Conservation (phyloP, 768 basidiomycete genomes). For the Lactifluus subvellereus region DNA sequence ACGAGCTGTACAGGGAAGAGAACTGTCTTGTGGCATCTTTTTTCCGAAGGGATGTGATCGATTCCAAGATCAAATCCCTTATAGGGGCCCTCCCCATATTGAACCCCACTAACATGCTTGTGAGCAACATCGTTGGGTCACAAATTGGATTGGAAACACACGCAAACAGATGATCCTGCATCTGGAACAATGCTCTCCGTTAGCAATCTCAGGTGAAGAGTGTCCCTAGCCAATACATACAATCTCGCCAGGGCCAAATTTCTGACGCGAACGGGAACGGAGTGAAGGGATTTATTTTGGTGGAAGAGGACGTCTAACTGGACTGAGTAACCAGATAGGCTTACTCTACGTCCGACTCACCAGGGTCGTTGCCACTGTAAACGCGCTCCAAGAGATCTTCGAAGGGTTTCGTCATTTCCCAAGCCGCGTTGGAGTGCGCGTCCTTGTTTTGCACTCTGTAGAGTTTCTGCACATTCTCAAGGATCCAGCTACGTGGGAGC, state of each 20-base stretch:
- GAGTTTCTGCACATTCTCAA: constrained; percentile 7
- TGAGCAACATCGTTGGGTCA: neutral
- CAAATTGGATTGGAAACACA: neutral
- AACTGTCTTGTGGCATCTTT: constrained; percentile 4
- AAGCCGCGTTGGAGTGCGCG: neutral
- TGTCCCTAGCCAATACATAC: neutral
- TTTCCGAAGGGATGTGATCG: constrained; percentile 9
- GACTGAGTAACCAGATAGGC: neutral
- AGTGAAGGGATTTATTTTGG: constrained; percentile 4
- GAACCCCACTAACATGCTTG: constrained; percentile 6
- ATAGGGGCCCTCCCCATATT: neutral
- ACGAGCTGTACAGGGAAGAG: constrained; percentile 1
- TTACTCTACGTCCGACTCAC: neutral
- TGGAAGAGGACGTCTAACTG: neutral
- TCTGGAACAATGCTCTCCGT: neutral
- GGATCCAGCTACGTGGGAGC: constrained; percentile 25
- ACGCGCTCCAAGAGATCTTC: constrained; percentile 21
- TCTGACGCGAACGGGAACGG: neutral
- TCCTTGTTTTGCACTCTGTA: constrained; percentile 15
- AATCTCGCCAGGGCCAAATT: constrained; percentile 11
- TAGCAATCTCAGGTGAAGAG: neutral
- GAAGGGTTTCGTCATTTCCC: neutral
- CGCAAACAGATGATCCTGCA: constrained; percentile 13
- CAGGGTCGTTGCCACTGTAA: constrained; percentile 9
- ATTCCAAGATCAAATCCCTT: neutral